Base-by-base conservation (phyloP, 306 rosid genomes). In the Acacia acuminata region DNA sequence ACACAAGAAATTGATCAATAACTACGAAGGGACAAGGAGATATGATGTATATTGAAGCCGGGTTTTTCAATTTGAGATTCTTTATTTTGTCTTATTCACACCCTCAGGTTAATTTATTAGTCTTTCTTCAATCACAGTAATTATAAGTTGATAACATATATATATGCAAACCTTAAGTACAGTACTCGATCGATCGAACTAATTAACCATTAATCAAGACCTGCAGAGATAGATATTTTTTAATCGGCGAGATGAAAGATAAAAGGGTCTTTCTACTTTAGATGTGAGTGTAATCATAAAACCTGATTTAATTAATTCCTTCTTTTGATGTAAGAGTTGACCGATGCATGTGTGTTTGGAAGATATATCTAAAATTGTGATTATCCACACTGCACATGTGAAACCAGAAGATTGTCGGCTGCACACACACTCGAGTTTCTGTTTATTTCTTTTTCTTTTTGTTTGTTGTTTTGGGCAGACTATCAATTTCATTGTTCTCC, bases 291-390 rank as follows among this genome's bases (percentile, higher is more conserved):
- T 56, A 61, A 24, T n/a, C 27, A 25, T 61, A 25, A 58, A 58
- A 9, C 32, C 5, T 58, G 10, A 58, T 61, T 61, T 25, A 24
- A 82, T 22, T 51, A 32, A 32, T 32, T 32, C 20, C 8, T 66
- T 32, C 14, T 38, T 80, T 55, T 81, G 74, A 45, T 82, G 25
- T 58, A 22, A 70, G 84, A 76, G 88, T 87, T 87, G 90, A 87
- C 86, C 64, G 17, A 78, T 82, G 84, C 86, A 84, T 81, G 88
- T 87, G 88, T 87, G 86, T 68, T 71, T 71, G n/a, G 56, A 42
- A 73, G 71, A 60, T n/a, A 73, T 64, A 71, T 43, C 45, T 70
- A 71, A 40, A 72, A 64, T 75, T 68, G 20, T 56, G 42, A 75
- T 75, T 60, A 75, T 75, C 55, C 68, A 63, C 66, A 36, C 32